Conservation (phyloP, 768 basidiomycete genomes). For the Phlebiopsis flavidoalba region DNA sequence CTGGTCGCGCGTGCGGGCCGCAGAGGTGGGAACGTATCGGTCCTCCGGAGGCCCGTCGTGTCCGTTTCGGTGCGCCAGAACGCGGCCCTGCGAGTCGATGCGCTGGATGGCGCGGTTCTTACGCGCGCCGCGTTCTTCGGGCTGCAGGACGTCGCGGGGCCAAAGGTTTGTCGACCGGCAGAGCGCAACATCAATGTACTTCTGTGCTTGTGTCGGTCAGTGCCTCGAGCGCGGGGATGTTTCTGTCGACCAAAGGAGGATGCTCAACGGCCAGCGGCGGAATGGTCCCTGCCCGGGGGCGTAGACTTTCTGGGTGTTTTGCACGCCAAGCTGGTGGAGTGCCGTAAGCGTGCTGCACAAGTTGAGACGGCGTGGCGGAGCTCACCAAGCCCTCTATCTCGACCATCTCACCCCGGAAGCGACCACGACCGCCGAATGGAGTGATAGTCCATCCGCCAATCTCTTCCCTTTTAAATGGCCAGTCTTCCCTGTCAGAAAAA, state of each 20-base stretch:
- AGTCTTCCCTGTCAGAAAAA: slow-evolving; percentile 5
- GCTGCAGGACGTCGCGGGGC: not conserved
- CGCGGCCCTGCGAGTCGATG: not conserved
- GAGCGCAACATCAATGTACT: slow-evolving; percentile 1
- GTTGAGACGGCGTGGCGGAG: not conserved
- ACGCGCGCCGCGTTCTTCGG: slow-evolving; percentile 1
- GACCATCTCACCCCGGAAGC: slow-evolving; percentile 7
- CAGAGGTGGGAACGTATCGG: slow-evolving; percentile 2
- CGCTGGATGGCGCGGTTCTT: not conserved
- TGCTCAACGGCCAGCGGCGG: not conserved
- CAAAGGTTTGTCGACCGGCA: not conserved
- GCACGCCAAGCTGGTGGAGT: slow-evolving; percentile 6
- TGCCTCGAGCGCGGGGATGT: slow-evolving; percentile 9
- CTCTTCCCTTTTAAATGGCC: slow-evolving; percentile 7
- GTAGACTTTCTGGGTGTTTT: slow-evolving; percentile 8
- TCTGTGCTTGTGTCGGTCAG: not conserved
- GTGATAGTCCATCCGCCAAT: slow-evolving; percentile 12
- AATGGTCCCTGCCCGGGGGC: slow-evolving; percentile 4
- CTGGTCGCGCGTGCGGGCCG: not conserved
- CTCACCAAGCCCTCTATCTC: slow-evolving; percentile 10
- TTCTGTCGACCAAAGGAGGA: slow-evolving; percentile 9
- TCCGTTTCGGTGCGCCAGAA: not conserved
- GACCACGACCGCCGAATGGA: slow-evolving; percentile 8
- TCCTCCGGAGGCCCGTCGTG: slow-evolving; percentile 2
- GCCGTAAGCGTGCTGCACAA: not conserved